Evolutionary conservation across 495 filamentous ascomycete genomes (phyloP), one percentile per base, ranked within the genome.

Genomic region (Penicillium paradoxum): DNA sequence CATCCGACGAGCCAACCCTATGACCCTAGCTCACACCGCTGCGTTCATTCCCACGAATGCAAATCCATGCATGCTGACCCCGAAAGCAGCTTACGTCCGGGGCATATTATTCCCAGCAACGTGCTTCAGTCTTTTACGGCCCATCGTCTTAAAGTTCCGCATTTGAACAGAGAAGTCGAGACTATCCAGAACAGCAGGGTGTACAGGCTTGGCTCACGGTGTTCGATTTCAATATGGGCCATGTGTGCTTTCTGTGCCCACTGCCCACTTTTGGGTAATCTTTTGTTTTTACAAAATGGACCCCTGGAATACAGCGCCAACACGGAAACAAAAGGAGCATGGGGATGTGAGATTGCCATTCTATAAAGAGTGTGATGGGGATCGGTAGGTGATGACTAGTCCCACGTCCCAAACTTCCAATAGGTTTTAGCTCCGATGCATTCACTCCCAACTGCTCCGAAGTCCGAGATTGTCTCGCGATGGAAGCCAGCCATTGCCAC

Each of bases 401-500:
- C 21, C 4, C n/a, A n/a, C 15, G 14, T 39, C 15, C 5, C 29
- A 21, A 1, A 21, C 15, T 39, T 25, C 37, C 4, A 32, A 33
- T 19, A 5, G 2, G 38, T 32, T 32, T 42, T 56, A 59, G 37
- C 38, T 37, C 41, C 14, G 39, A 65, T 66, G 55, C 27, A 51
- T 46, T 55, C 49, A 2, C 44, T 59, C 18, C 55, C 60, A 15
- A 59, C 47, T 25, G 54, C 56, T 18, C 53, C 56, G 10, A 51
- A 25, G 7, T 52, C 56, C 27, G 55, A 54, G 11, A 0, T 36
- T 17, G 56, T 53, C 40, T 9, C 42, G 2, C 48, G 43, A 19
- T 67, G 64, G 61, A 62, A 49, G 47, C 59, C 62, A 9, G 64
- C 64, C 11, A 59, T 67, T 39, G 59, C 64, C 3, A 67, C 64